Conservation (phyloP, 352 stramenopile species). For the Vaucheria bursata region DNA sequence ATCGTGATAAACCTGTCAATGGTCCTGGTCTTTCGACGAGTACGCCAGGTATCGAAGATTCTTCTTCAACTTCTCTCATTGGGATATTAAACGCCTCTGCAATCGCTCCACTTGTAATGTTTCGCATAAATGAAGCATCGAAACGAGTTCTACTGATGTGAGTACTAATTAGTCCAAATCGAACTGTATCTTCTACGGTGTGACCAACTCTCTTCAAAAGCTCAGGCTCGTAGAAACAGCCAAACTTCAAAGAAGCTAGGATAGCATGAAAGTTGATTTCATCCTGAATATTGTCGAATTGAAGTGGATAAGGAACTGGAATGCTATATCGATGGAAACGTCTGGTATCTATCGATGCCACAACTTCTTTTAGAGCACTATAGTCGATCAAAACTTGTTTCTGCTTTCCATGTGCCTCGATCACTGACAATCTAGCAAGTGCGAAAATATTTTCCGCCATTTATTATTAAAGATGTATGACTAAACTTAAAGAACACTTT, state of each 20-base stretch:
- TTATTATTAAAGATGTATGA: no score
- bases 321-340: neutral
- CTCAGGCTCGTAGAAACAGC: neutral
- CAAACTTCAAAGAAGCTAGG: neutral
- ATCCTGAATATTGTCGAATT: neutral
- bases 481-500: no score
- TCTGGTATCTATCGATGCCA: neutral
- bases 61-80: neutral
- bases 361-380: no score
- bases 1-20: no score
- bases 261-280: neutral
- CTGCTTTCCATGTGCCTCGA: no score
- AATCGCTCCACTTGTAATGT: neutral
- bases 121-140: neutral
- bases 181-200: neutral
- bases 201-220: neutral
- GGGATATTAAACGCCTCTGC: neutral
- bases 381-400: no score
- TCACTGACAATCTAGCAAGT: no score
- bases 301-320: neutral
- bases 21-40: neutral
- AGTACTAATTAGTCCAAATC: neutral
- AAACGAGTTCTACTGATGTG: neutral
- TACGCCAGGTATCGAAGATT: neutral
- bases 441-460: no score